Percentiles rank a stretch among this genome's conserved stretches.
Evolutionary conservation across 768 basidiomycete species (phyloP).

Genomic region (Gloeopeniophorella convolvens): DNA sequence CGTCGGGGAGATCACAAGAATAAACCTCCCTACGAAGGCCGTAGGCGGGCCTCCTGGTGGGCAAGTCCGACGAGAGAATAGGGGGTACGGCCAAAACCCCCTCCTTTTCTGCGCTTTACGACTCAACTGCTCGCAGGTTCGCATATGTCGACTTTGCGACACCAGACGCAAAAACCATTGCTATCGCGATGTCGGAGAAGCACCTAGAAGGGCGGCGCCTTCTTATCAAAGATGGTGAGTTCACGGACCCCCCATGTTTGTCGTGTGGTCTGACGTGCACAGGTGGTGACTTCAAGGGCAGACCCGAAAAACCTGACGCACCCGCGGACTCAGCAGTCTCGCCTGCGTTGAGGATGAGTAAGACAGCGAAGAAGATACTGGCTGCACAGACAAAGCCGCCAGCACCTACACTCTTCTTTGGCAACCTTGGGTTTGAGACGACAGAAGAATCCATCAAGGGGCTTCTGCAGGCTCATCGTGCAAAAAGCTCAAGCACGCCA

Average conservation of each 20-base stretch:
- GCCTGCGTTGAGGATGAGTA: too few species aligned
- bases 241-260: neutral
- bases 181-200: constrained; percentile 77
- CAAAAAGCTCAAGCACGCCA: constrained; percentile 20
- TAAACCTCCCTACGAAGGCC: constrained; percentile 81
- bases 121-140: constrained; percentile 53
- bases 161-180: constrained; percentile 62
- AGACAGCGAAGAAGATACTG: constrained; percentile 74
- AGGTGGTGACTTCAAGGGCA: constrained; percentile 73
- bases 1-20: constrained; percentile 66
- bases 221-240: constrained; percentile 87
- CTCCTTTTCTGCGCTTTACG: neutral
- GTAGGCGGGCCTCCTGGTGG: constrained; percentile 32
- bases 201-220: constrained; percentile 79
- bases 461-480: constrained; percentile 64
- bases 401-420: constrained; percentile 83
- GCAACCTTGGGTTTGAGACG: constrained; percentile 88
- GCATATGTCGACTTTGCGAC: constrained; percentile 94
- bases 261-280: neutral
- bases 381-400: constrained; percentile 74
- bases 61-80: constrained; percentile 55
- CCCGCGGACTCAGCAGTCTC: too few species aligned
- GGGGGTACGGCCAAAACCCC: constrained; percentile 44
- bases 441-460: constrained; percentile 70
- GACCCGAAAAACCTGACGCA: constrained; percentile 44